These are phyloP conservation scores for Chlamydomonas incerta DNA, from an alignment of 139 green algal genomes.

Conservation along the genomic window DNA sequence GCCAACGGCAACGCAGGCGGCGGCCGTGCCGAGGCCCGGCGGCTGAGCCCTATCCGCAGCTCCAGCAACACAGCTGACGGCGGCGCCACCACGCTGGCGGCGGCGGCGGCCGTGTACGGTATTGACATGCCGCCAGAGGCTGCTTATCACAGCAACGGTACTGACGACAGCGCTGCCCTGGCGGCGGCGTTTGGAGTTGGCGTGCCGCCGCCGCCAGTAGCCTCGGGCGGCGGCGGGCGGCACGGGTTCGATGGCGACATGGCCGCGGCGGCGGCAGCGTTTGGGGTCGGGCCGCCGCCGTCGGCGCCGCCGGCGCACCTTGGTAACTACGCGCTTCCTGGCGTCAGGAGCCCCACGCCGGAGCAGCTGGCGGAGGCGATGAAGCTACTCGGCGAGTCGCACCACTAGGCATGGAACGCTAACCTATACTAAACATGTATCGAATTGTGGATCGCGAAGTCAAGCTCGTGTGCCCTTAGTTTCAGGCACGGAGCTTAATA, in stretches of 20 bases:
- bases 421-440: too few species aligned
- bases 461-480: too few species aligned
- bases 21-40: background rate
- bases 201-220: background rate
- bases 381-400: constrained; percentile 15
- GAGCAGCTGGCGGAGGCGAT: constrained; percentile 5
- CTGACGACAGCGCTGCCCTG: background rate
- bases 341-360: background rate
- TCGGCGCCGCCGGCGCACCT: too few species aligned
- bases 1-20: background rate
- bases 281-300: background rate
- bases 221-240: background rate
- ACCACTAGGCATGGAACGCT: background rate
- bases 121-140: background rate
- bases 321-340: too few species aligned
- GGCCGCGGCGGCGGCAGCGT: background rate
- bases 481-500: too few species aligned
- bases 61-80: background rate
- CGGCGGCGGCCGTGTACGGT: background rate
- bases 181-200: constrained; percentile 7
- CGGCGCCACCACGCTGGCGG: too few species aligned
- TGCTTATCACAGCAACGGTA: background rate
- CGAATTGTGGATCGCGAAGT: too few species aligned
- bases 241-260: background rate
- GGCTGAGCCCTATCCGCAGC: background rate